Evolutionary conservation across 2,329 filamentous ascomycete species (phyloP).

Genomic region (Aspergillus jensenii): DNA sequence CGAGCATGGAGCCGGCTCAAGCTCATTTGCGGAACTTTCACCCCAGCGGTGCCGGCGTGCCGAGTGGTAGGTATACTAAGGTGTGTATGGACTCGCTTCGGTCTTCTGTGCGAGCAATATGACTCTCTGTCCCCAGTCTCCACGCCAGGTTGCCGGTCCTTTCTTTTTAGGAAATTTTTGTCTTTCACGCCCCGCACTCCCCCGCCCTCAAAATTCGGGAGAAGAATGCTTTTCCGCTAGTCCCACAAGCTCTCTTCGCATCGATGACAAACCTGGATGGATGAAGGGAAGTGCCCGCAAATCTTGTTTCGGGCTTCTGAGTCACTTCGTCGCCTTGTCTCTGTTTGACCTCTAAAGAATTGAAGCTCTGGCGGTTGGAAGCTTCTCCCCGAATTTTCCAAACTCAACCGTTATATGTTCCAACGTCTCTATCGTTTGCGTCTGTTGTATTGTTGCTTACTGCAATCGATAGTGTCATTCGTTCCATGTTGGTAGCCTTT

Average conservation of each 20-base stretch:
- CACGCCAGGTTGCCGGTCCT: slow-evolving; percentile 1
- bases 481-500: not conserved
- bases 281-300: not conserved
- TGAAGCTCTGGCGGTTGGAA: not conserved
- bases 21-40: not conserved
- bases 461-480: not conserved
- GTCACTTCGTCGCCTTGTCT: not conserved
- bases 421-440: not conserved
- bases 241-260: not conserved
- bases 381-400: not conserved
- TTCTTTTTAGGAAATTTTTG: slow-evolving; percentile 1
- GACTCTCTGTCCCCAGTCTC: not conserved
- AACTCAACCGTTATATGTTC: not conserved
- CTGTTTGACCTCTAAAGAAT: not conserved
- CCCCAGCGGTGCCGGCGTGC: not conserved
- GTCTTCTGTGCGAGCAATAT: slow-evolving; percentile 15
- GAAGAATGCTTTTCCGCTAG: not conserved
- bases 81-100: not conserved
- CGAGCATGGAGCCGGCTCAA: not conserved
- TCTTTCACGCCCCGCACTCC: slow-evolving; percentile 3
- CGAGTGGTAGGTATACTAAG: not conserved
- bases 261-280: not conserved
- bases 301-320: not conserved
- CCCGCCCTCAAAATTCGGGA: not conserved
- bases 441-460: not conserved